Conservation (phyloP, 495 filamentous ascomycete species). For the Rhizodiscina lignyota region DNA sequence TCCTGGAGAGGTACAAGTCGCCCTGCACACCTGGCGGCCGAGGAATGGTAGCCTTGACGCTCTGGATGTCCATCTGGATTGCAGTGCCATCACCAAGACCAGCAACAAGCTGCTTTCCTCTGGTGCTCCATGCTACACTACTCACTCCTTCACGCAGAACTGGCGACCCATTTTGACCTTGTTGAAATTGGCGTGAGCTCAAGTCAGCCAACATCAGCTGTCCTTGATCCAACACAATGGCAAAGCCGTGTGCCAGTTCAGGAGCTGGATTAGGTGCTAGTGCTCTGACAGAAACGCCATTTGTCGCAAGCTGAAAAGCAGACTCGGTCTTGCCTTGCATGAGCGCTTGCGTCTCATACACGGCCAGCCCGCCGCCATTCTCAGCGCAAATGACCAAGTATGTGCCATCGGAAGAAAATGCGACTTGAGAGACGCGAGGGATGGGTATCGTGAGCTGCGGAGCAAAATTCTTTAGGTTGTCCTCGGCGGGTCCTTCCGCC, state of each 20-base stretch:
- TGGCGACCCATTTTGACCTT: conserved; percentile 40
- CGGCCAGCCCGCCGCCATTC: conserved; percentile 61
- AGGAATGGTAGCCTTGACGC: conserved; percentile 59
- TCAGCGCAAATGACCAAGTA: conserved; percentile 74
- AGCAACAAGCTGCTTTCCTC: conserved; percentile 83
- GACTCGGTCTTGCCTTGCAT: conserved; percentile 46
- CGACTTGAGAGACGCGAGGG: conserved; percentile 69
- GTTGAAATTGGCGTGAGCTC: conserved; percentile 41
- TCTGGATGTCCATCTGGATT: conserved; percentile 69
- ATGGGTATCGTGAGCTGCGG: conserved; percentile 58
- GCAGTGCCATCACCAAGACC: conserved; percentile 69
- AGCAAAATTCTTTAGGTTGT: conserved; percentile 52
- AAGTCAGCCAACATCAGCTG: conserved; percentile 73
- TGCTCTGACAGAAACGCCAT: conserved; percentile 53
- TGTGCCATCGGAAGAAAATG: conserved; percentile 72
- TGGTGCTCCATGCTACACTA: conserved; percentile 79
- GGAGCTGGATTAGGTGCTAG: conserved; percentile 67
- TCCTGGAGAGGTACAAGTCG: too few species aligned
- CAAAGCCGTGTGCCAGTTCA: conserved; percentile 46
- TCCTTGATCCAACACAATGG: conserved; percentile 62
- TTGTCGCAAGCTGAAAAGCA: conserved; percentile 59
- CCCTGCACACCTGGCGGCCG: too few species aligned
- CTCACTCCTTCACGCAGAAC: conserved; percentile 59
- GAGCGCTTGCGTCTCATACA: conserved; percentile 58
- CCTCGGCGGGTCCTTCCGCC: conserved; percentile 24